Evolutionary conservation across 2,329 filamentous ascomycete species (phyloP).

Genomic region (Parasarocladium wereldwijsianum): DNA sequence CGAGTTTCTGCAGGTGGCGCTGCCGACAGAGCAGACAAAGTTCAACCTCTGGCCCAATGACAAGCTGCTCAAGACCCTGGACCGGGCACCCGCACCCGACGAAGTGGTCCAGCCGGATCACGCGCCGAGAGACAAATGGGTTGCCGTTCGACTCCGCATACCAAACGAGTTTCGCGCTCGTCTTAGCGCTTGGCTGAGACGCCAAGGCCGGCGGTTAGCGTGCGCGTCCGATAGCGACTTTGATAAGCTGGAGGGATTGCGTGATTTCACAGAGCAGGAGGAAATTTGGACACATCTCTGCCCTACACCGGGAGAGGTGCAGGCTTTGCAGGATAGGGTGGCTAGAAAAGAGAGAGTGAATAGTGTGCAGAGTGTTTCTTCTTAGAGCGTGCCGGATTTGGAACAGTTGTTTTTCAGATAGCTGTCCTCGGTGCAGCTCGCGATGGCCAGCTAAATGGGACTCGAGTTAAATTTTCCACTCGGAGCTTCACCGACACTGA

Average conservation of each 20-base stretch:
- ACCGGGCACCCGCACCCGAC: constrained; percentile 22
- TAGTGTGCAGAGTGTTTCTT: no score
- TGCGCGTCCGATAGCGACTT: constrained; percentile 4
- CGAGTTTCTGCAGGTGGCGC: constrained; percentile 42
- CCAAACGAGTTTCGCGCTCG: constrained; percentile 40
- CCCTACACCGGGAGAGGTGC: constrained; percentile 4
- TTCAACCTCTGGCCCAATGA: constrained; percentile 40
- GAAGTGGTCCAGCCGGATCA: constrained; percentile 33
- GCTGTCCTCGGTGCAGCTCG: no score
- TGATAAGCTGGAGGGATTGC: constrained; percentile 6
- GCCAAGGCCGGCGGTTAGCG: constrained; percentile 14
- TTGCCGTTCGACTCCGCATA: constrained; percentile 41
- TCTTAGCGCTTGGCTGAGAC: constrained; percentile 26
- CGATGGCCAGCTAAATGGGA: no score
- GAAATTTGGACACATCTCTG: constrained; percentile 12
- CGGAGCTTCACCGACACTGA: no score
- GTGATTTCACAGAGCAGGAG: constrained; percentile 9
- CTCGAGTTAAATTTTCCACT: no score
- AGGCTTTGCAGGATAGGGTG: no score
- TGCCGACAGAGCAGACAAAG: constrained; percentile 29
- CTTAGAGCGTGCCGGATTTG: no score
- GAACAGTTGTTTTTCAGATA: no score
- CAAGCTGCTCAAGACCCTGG: constrained; percentile 27
- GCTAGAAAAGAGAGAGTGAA: no score
- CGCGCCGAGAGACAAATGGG: constrained; percentile 42